These are phyloP conservation scores for Tremellales sp. DNA, from an alignment of 1,284 basidiomycete genomes.

Conservation along the genomic window DNA sequence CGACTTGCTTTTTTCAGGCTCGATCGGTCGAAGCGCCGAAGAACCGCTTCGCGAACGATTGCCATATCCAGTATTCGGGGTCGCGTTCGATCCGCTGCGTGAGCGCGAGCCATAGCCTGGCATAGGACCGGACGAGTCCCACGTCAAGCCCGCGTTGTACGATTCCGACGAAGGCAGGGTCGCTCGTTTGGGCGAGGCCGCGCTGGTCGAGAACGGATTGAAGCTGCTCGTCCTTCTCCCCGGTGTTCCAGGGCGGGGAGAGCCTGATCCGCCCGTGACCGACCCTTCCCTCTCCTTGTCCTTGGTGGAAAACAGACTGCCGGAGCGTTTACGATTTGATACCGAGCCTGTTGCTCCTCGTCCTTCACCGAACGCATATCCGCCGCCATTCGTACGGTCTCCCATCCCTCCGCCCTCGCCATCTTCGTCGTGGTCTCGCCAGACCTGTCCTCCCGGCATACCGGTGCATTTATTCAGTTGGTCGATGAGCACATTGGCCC, in stretches of 20 bases:
- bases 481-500: conserved; percentile 68
- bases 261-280: conserved; percentile 8
- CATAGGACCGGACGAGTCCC: conserved; percentile 31
- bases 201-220: conserved; percentile 29
- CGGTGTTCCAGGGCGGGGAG: conserved; percentile 7
- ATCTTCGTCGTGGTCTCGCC: conserved; percentile 58
- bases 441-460: conserved; percentile 62
- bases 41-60: conserved; percentile 9
- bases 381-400: conserved; percentile 54
- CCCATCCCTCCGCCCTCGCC: conserved; percentile 42
- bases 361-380: conserved; percentile 45
- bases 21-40: conserved; percentile 16
- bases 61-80: conserved; percentile 2
- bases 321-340: conserved; percentile 18
- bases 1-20: not conserved
- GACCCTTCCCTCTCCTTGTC: conserved; percentile 1
- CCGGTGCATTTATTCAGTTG: conserved; percentile 70
- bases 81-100: conserved; percentile 21
- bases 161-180: conserved; percentile 28
- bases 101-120: conserved; percentile 14
- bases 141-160: conserved; percentile 39
- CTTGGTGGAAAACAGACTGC: conserved; percentile 16
- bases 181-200: conserved; percentile 17
- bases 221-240: conserved; percentile 13
- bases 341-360: conserved; percentile 27